Base-by-base conservation (phyloP, 1,139 yeast species). In the Lodderomyces elongisporus region DNA sequence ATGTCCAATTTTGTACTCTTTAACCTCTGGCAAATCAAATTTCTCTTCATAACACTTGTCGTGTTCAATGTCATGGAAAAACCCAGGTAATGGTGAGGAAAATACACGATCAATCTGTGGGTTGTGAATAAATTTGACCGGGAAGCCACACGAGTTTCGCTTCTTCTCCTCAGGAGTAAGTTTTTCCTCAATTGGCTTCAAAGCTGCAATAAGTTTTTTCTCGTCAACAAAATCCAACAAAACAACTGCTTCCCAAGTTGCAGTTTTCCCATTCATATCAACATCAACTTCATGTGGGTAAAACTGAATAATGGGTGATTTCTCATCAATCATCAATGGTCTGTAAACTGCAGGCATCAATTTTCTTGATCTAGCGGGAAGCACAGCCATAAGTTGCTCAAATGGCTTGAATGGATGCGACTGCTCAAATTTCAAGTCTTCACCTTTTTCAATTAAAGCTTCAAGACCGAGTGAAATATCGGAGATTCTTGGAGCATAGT, bases 181-280 rank as follows among this genome's bases (percentile, higher is more conserved):
- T 40, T 69, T 70, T 1, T 61, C 51, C 39, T 85, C 84, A 28
- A 67, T 57, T 2, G 94, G 83, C 31, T 62, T 68, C 70, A 93
- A 75, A 1, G 91, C 89, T 2, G 69, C 76, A 33, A 84, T 62
- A 40, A 91, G 69, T 41, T 91, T 71, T 23, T 74, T 62, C 50
- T 84, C 89, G 46, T 93, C 97, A 34, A 91, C 96, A 67, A 93
- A 93, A 9, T 94, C 83, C 42, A 91, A 74, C 52, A 87, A 75
- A n/a, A 91, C 96, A 36, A 91, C 96, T 6, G 97, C 97, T 62
- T 91, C 98, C 99, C 99, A 91, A 32, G 85, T 81, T 5, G 94
- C 95, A 36, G 89, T 85, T 56, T 91, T 93, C 33, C 97, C 98
- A 53, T 91, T 93, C 74, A 79, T 70, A 60, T 93, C 98, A 31